Conservation (phyloP, 2,329 filamentous ascomycete genomes). For the Neonectria magnoliae region DNA sequence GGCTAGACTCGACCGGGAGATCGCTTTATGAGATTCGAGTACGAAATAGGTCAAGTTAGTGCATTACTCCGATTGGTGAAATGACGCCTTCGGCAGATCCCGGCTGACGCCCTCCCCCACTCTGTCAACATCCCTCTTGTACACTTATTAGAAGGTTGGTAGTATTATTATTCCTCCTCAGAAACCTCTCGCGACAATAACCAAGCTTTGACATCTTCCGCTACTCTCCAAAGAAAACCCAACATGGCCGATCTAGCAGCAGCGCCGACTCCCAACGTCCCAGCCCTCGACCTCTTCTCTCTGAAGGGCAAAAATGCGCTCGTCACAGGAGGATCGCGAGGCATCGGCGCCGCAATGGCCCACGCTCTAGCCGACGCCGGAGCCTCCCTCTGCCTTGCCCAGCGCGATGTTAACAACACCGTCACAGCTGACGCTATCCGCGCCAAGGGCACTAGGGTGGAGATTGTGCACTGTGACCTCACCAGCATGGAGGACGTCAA, state of each 20-base stretch:
- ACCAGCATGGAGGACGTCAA: constrained; percentile 16
- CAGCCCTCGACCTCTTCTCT: constrained; percentile 20
- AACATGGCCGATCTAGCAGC: background rate
- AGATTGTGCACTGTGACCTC: constrained; percentile 14
- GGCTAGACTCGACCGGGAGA: background rate
- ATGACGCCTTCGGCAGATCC: background rate
- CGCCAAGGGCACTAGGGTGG: background rate
- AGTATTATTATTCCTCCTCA: background rate
- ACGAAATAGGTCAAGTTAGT: no score
- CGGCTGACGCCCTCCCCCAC: background rate
- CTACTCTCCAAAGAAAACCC: background rate
- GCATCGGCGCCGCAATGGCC: constrained; percentile 19
- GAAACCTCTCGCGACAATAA: background rate
- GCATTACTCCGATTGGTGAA: background rate
- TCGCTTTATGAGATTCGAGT: background rate
- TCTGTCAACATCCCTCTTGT: background rate
- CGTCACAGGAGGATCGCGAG: constrained; percentile 17
- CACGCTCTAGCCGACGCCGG: constrained; percentile 17
- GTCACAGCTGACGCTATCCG: constrained; percentile 14
- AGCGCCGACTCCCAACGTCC: constrained; percentile 9
- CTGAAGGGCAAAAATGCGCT: constrained; percentile 22
- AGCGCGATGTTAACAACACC: constrained; percentile 16
- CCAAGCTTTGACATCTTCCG: background rate
- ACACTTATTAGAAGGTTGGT: background rate
- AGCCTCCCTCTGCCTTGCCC: constrained; percentile 17